These are phyloP conservation scores for Ilex paraguariensis DNA, from an alignment of 305 asterid species.

Conservation along the genomic window DNA sequence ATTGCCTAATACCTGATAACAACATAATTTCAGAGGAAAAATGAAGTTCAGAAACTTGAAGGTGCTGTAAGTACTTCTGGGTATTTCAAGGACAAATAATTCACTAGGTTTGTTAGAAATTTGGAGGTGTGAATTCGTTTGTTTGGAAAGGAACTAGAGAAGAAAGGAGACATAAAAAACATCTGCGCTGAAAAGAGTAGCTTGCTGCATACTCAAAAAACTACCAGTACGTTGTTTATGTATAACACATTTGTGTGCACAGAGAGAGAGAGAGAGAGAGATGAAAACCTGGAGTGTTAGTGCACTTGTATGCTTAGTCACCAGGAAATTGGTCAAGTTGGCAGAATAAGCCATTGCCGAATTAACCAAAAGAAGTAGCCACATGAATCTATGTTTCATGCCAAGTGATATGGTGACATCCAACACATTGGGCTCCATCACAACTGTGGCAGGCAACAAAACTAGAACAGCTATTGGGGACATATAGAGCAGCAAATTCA, in stretches of 20 bases:
- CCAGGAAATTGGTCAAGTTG: slow-evolving; percentile 89
- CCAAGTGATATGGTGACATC: slow-evolving; percentile 58
- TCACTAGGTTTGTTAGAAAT: no score
- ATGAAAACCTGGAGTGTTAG: slow-evolving; percentile 83
- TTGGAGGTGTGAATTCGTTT: no score
- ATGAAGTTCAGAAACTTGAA: slow-evolving; percentile 4
- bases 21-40: background rate
- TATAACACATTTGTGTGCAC: no score
- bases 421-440: slow-evolving; percentile 76
- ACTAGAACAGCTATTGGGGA: slow-evolving; percentile 88
- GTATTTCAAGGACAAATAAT: no score
- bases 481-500: slow-evolving; percentile 97
- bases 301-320: slow-evolving; percentile 95
- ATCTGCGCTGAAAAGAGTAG: no score
- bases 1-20: slow-evolving; percentile 74
- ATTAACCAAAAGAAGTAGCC: slow-evolving; percentile 67
- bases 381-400: slow-evolving; percentile 52
- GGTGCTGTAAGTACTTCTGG: no score
- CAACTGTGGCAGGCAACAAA: slow-evolving; percentile 68
- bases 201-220: no score
- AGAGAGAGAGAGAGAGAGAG: slow-evolving; percentile 12
- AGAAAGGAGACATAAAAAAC: no score
- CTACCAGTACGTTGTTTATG: no score
- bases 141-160: no score
- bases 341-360: slow-evolving; percentile 91